Evolutionary conservation across 1,284 basidiomycete species (phyloP), one percentile per base, ranked within the genome.

Genomic region (Ganoderma boninense): DNA sequence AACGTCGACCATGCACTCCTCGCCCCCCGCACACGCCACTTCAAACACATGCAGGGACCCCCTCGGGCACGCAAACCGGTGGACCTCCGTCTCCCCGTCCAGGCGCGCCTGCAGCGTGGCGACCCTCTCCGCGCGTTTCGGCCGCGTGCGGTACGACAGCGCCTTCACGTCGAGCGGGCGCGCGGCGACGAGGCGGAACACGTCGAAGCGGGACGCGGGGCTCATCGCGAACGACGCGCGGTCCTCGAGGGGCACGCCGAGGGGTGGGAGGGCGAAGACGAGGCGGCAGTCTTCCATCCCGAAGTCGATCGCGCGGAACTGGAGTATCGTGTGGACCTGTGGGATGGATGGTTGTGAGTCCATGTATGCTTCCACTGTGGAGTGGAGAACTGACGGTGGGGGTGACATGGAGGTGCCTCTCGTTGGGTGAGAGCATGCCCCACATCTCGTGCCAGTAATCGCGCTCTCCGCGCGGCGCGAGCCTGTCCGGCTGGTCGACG

Each of bases 211-310:
- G 40, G 71, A 65, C 49, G 43, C 20, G 7, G 63, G 68, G 46
- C 23, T 59, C 38, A 72, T 49, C 6, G n/a, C 26, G 64, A 75
- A 63, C 35, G 67, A 62, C 10, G 69, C 73, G 29, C 64, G 66
- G n/a, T 62, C 57, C 18, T 71, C 70, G 26, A 74, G 68, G 2
- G 44, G 57, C 16, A 38, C 70, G 35, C 62, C 67, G 13, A 69
- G 64, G 13, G 69, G 66, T 8, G 77, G 77, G 4, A 78, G 74
- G 29, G 67, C 70, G 66, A 77, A 59, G 40, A 72, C 73, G 32
- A 78, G 71, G 61, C 70, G 69, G 63, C 77, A 78, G 38, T 70
- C 69, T 57, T 78, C 77, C 77, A 78, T 78, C 49, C 77, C 77
- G 56, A 68, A 78, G 73, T 78, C 77, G 62, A 77, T 73, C 14